These are phyloP conservation scores for Cutaneotrichosporon curvatum DNA, from an alignment of 1,284 basidiomycete species.

Conservation along the genomic window DNA sequence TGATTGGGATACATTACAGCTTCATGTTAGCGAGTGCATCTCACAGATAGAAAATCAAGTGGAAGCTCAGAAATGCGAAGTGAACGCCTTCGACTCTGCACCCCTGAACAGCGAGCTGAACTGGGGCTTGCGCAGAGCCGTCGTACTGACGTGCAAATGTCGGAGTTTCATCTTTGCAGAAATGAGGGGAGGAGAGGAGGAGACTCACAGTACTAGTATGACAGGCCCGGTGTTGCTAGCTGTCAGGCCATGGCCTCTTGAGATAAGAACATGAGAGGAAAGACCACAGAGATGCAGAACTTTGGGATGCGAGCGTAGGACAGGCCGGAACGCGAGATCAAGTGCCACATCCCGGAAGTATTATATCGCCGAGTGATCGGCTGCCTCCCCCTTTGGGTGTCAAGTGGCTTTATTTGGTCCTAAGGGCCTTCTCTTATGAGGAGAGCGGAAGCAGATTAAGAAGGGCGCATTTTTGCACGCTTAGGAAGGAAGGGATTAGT, in stretches of 20 bases:
- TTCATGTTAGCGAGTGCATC: not conserved
- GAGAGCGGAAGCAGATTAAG: too few relatives aligned
- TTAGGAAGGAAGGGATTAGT: not conserved
- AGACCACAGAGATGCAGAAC: too few relatives aligned
- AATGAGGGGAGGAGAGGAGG: conserved; percentile 2
- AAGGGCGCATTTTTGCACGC: not conserved
- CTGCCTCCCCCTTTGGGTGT: too few relatives aligned
- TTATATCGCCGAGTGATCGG: not conserved
- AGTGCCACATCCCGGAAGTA: not conserved
- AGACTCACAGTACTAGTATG: conserved; percentile 1
- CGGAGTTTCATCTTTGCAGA: conserved; percentile 24
- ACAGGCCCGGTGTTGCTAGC: not conserved
- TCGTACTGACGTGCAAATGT: conserved; percentile 42
- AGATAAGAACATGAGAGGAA: too few relatives aligned
- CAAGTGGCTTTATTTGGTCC: not conserved
- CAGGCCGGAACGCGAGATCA: too few relatives aligned
- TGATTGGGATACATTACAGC: not conserved
- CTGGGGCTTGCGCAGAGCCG: conserved; percentile 4
- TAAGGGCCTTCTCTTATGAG: too few relatives aligned
- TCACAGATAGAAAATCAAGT: not conserved
- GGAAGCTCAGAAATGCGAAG: conserved; percentile 28
- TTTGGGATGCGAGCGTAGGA: too few relatives aligned
- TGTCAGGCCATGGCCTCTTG: too few relatives aligned
- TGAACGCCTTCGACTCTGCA: conserved; percentile 26
- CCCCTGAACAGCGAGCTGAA: conserved; percentile 2